Percentiles rank a stretch among this genome's conserved stretches.
Evolutionary conservation across 1,139 yeast genomes (phyloP).

Genomic region (Yamadazyma dendronema): DNA sequence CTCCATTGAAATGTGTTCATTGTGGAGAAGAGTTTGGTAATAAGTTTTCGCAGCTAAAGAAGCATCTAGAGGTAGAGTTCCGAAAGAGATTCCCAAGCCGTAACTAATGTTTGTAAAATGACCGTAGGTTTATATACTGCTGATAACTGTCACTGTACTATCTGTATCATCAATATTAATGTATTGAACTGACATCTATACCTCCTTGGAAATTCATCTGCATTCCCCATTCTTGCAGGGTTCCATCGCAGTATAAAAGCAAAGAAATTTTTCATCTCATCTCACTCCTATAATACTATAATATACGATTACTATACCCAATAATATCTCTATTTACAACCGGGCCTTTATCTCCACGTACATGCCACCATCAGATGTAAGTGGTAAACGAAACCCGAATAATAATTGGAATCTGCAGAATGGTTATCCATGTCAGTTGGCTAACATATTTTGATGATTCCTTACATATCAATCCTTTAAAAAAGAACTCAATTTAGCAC

Average conservation of each 20-base stretch:
- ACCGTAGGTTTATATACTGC: too few relatives aligned
- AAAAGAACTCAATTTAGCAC: constrained; percentile 16
- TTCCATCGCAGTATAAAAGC: neutral
- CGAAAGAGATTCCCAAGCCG: constrained; percentile 12
- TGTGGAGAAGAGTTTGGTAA: constrained; percentile 48
- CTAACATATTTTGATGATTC: constrained; percentile 42
- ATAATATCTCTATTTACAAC: constrained; percentile 1
- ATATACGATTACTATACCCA: too few relatives aligned
- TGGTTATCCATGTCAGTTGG: constrained; percentile 24
- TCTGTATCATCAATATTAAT: too few relatives aligned
- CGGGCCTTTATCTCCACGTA: constrained; percentile 46
- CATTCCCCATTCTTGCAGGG: neutral
- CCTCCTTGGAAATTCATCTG: too few relatives aligned
- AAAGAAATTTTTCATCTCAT: neutral
- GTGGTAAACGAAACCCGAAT: constrained; percentile 51
- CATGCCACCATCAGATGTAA: constrained; percentile 40
- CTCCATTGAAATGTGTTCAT: constrained; percentile 48
- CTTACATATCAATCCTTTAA: constrained; percentile 23
- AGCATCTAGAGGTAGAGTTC: constrained; percentile 49
- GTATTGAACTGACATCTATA: too few relatives aligned
- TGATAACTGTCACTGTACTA: too few relatives aligned
- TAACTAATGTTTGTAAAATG: too few relatives aligned
- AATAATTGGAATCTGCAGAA: constrained; percentile 41
- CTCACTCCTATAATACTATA: neutral
- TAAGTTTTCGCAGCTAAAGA: constrained; percentile 46